phyloP scores from a whole-genome alignment of 2,329 filamentous ascomycete species.

The Dactylellina parvicollis region DNA sequence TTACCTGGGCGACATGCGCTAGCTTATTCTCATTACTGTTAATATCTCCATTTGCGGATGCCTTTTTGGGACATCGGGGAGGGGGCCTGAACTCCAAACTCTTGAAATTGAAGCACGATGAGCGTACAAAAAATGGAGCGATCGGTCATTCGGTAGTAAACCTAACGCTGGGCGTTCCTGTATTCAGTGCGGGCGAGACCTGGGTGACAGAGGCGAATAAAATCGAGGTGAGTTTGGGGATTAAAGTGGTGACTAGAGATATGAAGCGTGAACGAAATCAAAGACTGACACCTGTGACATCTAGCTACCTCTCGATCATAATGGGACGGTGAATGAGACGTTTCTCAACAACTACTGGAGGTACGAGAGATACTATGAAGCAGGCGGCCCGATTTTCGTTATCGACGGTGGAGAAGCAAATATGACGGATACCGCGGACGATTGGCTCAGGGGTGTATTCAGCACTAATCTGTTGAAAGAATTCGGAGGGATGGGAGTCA shows the following conservation, averaged over 20 bases:
- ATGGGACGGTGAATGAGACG: constrained; percentile 18
- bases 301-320: constrained; percentile 30
- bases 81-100: neutral
- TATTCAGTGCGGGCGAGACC: neutral
- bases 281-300: neutral
- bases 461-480: constrained; percentile 53
- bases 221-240: neutral
- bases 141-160: neutral
- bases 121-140: neutral
- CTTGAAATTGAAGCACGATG: neutral
- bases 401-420: constrained; percentile 54
- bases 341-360: constrained; percentile 58
- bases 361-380: constrained; percentile 56
- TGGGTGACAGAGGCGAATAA: neutral
- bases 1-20: neutral
- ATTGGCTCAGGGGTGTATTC: constrained; percentile 35
- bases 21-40: neutral
- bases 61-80: neutral
- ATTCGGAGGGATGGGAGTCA: constrained; percentile 56
- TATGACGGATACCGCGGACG: constrained; percentile 16
- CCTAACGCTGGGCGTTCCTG: neutral
- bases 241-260: too few relatives aligned
- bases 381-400: constrained; percentile 56
- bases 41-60: neutral
- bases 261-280: neutral